These are phyloP conservation scores for Candida sp. DNA, from an alignment of 1,139 yeast genomes.

Conservation along the genomic window DNA sequence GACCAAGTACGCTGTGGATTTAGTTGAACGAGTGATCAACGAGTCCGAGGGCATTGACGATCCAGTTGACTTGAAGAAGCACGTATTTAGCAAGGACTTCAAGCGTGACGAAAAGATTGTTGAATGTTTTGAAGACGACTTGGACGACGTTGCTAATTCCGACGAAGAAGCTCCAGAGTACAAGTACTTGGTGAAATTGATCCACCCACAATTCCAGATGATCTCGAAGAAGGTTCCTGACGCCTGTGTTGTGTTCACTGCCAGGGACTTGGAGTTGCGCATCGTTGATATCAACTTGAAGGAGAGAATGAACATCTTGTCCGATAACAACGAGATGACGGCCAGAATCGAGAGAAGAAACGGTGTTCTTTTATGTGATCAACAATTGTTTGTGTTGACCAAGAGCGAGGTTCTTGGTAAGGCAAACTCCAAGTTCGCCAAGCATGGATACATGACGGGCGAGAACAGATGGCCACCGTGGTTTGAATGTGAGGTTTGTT, in stretches of 20 bases:
- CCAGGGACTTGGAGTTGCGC: constrained; percentile 75
- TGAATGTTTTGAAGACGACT: constrained; percentile 34
- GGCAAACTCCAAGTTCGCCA: constrained; percentile 27
- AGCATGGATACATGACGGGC: constrained; percentile 25
- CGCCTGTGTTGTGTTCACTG: constrained; percentile 55
- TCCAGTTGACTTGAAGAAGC: constrained; percentile 17
- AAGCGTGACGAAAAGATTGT: constrained; percentile 36
- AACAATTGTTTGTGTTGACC: constrained; percentile 70
- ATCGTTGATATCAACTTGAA: constrained; percentile 58
- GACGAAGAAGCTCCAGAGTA: constrained; percentile 39
- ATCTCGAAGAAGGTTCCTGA: constrained; percentile 35
- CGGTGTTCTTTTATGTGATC: constrained; percentile 70
- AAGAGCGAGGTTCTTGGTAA: constrained; percentile 31
- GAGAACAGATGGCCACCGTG: constrained; percentile 78
- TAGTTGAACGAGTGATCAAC: constrained; percentile 49
- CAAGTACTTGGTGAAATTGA: constrained; percentile 43
- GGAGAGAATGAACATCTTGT: constrained; percentile 48
- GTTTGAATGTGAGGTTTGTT: constrained; percentile 76
- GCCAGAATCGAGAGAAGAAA: constrained; percentile 69
- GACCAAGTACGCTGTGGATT: constrained; percentile 75
- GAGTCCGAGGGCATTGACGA: constrained; percentile 18
- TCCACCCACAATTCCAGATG: constrained; percentile 50
- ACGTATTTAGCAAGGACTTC: constrained; percentile 18
- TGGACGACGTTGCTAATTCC: constrained; percentile 25
- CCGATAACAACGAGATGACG: constrained; percentile 39